phyloP scores from a whole-genome alignment of 768 basidiomycete species.

The Boletus reticulatus region DNA sequence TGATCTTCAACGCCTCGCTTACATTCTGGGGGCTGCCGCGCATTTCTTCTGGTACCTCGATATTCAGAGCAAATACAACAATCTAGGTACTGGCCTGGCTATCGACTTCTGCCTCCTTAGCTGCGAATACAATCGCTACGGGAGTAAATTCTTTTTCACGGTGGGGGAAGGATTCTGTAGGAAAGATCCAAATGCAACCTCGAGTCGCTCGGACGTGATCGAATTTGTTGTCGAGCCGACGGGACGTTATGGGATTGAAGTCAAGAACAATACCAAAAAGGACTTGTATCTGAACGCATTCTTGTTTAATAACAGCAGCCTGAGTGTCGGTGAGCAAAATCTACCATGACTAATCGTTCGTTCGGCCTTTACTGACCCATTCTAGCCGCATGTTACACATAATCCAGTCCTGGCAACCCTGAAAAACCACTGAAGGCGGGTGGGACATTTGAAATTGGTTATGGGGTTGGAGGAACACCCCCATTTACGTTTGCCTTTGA shows the following conservation, averaged over 20 bases:
- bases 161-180: conserved; percentile 2
- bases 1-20: neutral
- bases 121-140: conserved; percentile 1
- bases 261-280: conserved; percentile 33
- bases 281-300: conserved; percentile 40
- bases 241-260: conserved; percentile 33
- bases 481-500: conserved; percentile 35
- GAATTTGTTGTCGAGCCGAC: conserved; percentile 23
- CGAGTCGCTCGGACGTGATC: neutral
- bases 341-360: neutral
- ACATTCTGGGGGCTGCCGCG: conserved; percentile 11
- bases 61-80: conserved; percentile 1
- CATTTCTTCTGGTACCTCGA: conserved; percentile 24
- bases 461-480: conserved; percentile 34
- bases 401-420: neutral
- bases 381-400: conserved; percentile 11
- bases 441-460: conserved; percentile 35
- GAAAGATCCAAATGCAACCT: neutral
- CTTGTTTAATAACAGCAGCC: conserved; percentile 41
- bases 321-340: conserved; percentile 32
- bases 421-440: conserved; percentile 4
- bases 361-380: neutral
- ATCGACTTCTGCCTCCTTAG: conserved; percentile 13
- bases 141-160: neutral
- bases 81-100: neutral